Conservation (phyloP, 441 rosid genomes). For the Flueggea neowawraea region DNA sequence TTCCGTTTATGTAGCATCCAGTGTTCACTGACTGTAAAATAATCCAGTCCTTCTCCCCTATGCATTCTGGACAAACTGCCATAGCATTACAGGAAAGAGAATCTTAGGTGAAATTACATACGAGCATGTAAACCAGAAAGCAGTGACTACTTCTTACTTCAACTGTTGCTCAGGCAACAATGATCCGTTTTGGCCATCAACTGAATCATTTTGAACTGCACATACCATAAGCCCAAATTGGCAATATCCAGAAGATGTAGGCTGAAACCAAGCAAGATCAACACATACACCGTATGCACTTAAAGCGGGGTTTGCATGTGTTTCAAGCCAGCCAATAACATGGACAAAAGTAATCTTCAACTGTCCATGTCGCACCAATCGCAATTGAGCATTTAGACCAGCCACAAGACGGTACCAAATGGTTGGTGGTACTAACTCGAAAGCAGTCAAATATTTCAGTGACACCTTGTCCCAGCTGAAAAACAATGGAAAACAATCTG, state of each 20-base stretch:
- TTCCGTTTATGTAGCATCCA: conserved; percentile 45
- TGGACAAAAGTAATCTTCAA: conserved; percentile 64
- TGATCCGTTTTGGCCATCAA: conserved; percentile 33
- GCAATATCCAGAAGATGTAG: conserved; percentile 76
- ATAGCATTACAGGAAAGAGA: not conserved
- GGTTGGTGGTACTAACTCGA: conserved; percentile 84
- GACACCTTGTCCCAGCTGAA: conserved; percentile 13
- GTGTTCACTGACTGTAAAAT: not conserved
- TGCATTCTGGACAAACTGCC: conserved; percentile 26
- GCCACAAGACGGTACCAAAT: conserved; percentile 96
- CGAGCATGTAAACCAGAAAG: not conserved
- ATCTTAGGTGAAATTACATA: not conserved
- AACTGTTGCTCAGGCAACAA: conserved; percentile 33
- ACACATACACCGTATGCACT: conserved; percentile 57
- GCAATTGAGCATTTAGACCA: conserved; percentile 96
- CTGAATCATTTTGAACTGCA: conserved; percentile 49
- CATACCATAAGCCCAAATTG: conserved; percentile 86
- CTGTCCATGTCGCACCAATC: conserved; percentile 85
- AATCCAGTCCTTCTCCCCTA: conserved; percentile 25
- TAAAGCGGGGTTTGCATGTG: conserved; percentile 91
- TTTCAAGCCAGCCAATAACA: conserved; percentile 86
- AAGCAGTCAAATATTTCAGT: conserved; percentile 19
- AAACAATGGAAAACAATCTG: conserved; percentile 2
- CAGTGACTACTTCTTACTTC: conserved; percentile 40
- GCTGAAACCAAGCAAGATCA: conserved; percentile 94